A percentile compares a stretch with the other conserved stretches of the same genome.
Evolutionary conservation across 805 yeast species (phyloP).

Genomic region (Yamadazyma laniorum): DNA sequence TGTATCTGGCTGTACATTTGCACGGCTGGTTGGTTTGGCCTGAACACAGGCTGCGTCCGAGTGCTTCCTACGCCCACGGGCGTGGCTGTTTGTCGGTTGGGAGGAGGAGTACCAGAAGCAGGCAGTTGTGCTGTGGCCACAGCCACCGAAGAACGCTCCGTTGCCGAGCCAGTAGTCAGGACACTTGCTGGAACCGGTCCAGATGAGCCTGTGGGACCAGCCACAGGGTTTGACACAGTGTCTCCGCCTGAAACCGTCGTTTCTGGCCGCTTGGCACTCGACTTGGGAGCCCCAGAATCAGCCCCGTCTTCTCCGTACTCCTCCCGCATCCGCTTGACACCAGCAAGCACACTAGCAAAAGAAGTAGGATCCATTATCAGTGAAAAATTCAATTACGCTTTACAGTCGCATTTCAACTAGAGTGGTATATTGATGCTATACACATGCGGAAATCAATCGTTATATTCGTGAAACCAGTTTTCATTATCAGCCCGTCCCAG

Average conservation of each 20-base stretch:
- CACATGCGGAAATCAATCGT: slow-evolving; percentile 4
- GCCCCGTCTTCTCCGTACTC: slow-evolving; percentile 23
- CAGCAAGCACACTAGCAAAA: slow-evolving; percentile 67
- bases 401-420: no score
- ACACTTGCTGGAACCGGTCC: neutral
- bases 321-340: slow-evolving; percentile 61
- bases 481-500: slow-evolving; percentile 14
- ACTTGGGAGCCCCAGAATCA: neutral
- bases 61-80: neutral
- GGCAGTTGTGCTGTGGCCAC: neutral
- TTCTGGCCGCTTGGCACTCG: neutral
- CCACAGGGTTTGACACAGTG: neutral
- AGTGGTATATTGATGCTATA: no score
- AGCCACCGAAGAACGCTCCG: neutral
- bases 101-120: neutral
- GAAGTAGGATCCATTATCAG: slow-evolving; percentile 51
- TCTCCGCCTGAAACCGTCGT: neutral
- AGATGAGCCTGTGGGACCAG: neutral
- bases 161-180: neutral
- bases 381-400: no score
- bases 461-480: slow-evolving; percentile 22
- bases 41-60: neutral
- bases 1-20: slow-evolving; percentile 32
- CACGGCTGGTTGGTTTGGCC: slow-evolving; percentile 3
- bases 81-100: neutral